A percentile compares a stretch with the other conserved stretches of the same genome.
Conservation (phyloP, 495 filamentous ascomycete genomes). For the Penicillium ochrochloron region DNA sequence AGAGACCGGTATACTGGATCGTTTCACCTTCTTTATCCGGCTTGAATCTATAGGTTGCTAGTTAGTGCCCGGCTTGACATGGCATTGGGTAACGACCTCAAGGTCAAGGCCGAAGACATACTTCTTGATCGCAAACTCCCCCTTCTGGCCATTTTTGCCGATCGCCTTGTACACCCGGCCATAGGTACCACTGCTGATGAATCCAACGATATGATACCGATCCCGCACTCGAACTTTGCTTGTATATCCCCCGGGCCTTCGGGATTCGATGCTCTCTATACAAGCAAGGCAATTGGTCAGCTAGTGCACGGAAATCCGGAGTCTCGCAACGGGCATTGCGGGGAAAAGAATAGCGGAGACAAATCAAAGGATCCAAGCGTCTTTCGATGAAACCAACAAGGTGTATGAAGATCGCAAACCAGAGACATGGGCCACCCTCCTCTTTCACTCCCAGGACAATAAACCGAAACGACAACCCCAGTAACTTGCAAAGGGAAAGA, state of each 20-base stretch:
- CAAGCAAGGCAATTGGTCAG: constrained; percentile 14
- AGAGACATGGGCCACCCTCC: constrained; percentile 19
- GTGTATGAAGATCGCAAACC: constrained; percentile 23
- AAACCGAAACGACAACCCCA: constrained; percentile 5
- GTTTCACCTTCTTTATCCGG: constrained; percentile 97
- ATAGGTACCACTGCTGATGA: constrained; percentile 99
- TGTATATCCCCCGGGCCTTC: constrained; percentile 63
- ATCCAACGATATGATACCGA: constrained; percentile 93
- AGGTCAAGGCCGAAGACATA: constrained; percentile 29
- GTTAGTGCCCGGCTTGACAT: constrained; percentile 16
- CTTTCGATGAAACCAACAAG: constrained; percentile 21
- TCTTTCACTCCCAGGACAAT: constrained; percentile 4
- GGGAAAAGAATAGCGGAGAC: constrained; percentile 22
- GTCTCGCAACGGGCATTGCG: constrained; percentile 16
- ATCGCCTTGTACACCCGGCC: constrained; percentile 96
- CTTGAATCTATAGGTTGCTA: constrained; percentile 71
- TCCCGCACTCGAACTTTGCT: constrained; percentile 89
- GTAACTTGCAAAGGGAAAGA: constrained; percentile 26
- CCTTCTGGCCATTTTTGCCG: constrained; percentile 72
- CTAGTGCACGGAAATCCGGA: constrained; percentile 5
- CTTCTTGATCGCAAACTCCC: constrained; percentile 97
- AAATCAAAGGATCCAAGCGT: constrained; percentile 27
- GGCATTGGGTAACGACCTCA: constrained; percentile 3
- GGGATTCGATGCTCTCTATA: constrained; percentile 45
- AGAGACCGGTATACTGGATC: constrained; percentile 94